These are phyloP conservation scores for Bryoglossum gracile DNA, from an alignment of 495 filamentous ascomycete genomes.

Conservation along the genomic window DNA sequence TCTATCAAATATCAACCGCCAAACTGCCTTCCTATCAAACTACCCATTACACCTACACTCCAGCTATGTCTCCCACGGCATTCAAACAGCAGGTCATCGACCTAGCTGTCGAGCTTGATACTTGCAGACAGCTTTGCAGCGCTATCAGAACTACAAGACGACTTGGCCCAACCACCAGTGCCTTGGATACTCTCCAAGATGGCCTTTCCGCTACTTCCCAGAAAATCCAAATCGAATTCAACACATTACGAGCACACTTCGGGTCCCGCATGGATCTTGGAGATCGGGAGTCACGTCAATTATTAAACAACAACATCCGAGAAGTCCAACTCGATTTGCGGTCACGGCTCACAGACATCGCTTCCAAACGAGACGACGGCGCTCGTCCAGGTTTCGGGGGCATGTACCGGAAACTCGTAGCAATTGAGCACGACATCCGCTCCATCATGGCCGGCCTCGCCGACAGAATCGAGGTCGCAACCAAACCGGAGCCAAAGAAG, in stretches of 20 bases:
- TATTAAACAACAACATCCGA: background rate
- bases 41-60: background rate
- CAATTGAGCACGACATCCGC: conserved; percentile 8
- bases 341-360: conserved; percentile 9
- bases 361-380: background rate
- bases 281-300: conserved; percentile 3
- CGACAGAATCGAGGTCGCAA: conserved; percentile 1
- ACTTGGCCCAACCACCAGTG: conserved; percentile 2
- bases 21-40: conserved; percentile 11
- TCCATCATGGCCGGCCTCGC: background rate
- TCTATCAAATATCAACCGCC: no score
- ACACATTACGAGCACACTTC: conserved; percentile 7
- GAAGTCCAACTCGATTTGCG: conserved; percentile 6
- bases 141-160: conserved; percentile 9
- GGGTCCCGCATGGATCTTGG: conserved; percentile 18
- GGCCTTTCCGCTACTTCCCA: background rate
- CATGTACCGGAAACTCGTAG: background rate
- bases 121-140: conserved; percentile 10
- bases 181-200: conserved; percentile 11
- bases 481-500: background rate
- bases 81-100: conserved; percentile 13
- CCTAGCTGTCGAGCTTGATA: background rate
- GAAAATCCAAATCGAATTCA: conserved; percentile 10
- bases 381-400: conserved; percentile 12
- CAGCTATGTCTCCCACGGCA: conserved; percentile 16